Evolutionary conservation across 1,284 basidiomycete species (phyloP).

Genomic region (Cryptococcus wingfieldii): DNA sequence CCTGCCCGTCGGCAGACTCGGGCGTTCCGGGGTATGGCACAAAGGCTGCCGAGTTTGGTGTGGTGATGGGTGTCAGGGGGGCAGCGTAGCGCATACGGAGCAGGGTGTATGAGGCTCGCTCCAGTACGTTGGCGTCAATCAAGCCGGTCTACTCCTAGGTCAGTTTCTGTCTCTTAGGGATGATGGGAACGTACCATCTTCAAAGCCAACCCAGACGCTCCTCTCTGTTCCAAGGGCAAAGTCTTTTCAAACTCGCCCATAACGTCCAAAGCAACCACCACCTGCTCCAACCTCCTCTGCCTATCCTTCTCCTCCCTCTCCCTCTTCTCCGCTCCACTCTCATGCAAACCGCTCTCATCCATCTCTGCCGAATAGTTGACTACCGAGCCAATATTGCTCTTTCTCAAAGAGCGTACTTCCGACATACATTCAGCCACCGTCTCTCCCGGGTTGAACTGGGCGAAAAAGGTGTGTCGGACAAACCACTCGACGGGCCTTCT

Average conservation of each 20-base stretch:
- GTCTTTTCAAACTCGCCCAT: constrained; percentile 72
- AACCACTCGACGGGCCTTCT: constrained; percentile 63
- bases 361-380: constrained; percentile 84
- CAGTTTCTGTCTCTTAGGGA: constrained; percentile 29
- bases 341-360: constrained; percentile 49
- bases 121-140: background rate
- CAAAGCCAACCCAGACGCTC: constrained; percentile 74
- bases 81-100: constrained; percentile 39
- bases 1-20: constrained; percentile 24
- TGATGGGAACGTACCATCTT: constrained; percentile 60
- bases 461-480: constrained; percentile 79
- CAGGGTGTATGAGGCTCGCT: constrained; percentile 14
- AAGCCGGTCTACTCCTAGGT: constrained; percentile 17
- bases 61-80: constrained; percentile 23
- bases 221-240: constrained; percentile 29
- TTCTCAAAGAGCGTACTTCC: constrained; percentile 60
- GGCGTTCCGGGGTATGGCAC: constrained; percentile 66
- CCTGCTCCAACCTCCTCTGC: constrained; percentile 58
- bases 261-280: constrained; percentile 66
- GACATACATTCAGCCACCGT: constrained; percentile 66
- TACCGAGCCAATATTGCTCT: constrained; percentile 68
- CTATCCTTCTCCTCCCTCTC: constrained; percentile 61
- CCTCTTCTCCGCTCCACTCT: constrained; percentile 53
- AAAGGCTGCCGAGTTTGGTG: constrained; percentile 15
- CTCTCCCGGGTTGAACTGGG: constrained; percentile 80